Percentiles rank a stretch among this genome's conserved stretches.
These are phyloP conservation scores for Kitagawia praeruptora DNA, from an alignment of 129 eudicot genomes.

Conservation along the genomic window DNA sequence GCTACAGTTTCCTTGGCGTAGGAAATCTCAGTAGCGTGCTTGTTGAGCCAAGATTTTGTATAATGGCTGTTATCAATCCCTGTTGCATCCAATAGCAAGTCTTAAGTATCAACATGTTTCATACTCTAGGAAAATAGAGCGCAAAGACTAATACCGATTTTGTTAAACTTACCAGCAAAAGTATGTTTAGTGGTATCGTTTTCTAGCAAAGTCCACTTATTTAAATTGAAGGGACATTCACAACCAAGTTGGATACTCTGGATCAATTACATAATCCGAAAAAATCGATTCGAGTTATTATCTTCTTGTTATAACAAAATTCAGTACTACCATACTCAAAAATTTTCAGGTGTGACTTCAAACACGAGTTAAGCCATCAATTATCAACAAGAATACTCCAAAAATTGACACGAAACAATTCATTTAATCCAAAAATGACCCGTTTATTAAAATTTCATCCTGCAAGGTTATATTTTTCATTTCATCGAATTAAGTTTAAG, in stretches of 20 bases:
- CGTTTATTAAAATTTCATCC: not conserved
- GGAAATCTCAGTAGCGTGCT: constrained; percentile 6
- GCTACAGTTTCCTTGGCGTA: constrained; percentile 6
- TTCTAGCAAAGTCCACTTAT: not conserved
- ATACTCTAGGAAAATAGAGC: not conserved
- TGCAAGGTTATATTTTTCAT: not conserved
- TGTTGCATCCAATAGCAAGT: constrained; percentile 7
- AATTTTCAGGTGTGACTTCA: not conserved
- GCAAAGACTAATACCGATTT: not conserved
- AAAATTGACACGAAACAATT: not conserved
- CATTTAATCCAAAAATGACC: not conserved
- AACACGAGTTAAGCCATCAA: not conserved
- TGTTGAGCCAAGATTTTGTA: constrained; percentile 11
- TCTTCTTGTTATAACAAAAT: not conserved
- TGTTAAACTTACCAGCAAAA: not conserved
- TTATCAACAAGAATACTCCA: not conserved
- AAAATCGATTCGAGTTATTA: not conserved
- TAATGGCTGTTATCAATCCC: constrained; percentile 14
- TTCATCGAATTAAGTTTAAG: not conserved
- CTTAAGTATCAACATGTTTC: not conserved
- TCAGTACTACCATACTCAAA: not conserved
- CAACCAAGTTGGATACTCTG: not conserved
- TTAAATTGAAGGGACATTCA: not conserved
- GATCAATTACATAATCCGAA: not conserved
- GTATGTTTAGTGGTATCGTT: not conserved